Conservation (phyloP, 345 rosid species). For the Linum usitatissimum region DNA sequence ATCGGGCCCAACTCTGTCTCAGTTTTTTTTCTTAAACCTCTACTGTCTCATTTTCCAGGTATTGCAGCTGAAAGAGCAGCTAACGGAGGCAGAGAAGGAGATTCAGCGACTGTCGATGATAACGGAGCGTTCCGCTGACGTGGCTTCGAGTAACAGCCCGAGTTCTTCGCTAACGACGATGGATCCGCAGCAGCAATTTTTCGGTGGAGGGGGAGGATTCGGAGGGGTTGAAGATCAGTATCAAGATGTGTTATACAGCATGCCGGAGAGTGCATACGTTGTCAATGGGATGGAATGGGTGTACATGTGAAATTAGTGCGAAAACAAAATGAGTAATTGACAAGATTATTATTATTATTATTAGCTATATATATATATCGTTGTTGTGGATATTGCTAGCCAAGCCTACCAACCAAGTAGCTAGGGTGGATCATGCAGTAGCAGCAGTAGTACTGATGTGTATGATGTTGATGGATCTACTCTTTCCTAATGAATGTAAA, state of each 20-base stretch:
- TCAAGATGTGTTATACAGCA: conserved; percentile 30
- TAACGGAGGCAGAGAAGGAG: conserved; percentile 41
- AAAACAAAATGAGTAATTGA: not conserved
- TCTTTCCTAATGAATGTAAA: not conserved
- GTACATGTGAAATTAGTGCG: not conserved
- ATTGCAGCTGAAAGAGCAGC: conserved; percentile 37
- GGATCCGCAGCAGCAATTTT: conserved; percentile 31
- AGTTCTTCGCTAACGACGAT: conserved; percentile 36
- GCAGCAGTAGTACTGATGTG: too few relatives aligned
- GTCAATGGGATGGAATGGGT: conserved; percentile 46
- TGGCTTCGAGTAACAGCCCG: conserved; percentile 38
- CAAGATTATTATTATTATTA: not conserved
- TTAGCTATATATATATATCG: not conserved
- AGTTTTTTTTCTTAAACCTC: not conserved
- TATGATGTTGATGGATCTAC: not conserved
- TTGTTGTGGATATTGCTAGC: not conserved
- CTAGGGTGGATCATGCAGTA: not conserved
- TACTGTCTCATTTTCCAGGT: conserved; percentile 26
- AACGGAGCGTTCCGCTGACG: conserved; percentile 18
- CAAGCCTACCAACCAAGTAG: not conserved
- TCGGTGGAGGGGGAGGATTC: conserved; percentile 30
- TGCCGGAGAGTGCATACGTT: conserved; percentile 23
- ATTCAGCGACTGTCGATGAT: conserved; percentile 36
- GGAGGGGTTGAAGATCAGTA: conserved; percentile 22
- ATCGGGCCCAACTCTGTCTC: too few relatives aligned